Conservation (phyloP, 352 stramenopile genomes). For the Phytophthora quininea region DNA sequence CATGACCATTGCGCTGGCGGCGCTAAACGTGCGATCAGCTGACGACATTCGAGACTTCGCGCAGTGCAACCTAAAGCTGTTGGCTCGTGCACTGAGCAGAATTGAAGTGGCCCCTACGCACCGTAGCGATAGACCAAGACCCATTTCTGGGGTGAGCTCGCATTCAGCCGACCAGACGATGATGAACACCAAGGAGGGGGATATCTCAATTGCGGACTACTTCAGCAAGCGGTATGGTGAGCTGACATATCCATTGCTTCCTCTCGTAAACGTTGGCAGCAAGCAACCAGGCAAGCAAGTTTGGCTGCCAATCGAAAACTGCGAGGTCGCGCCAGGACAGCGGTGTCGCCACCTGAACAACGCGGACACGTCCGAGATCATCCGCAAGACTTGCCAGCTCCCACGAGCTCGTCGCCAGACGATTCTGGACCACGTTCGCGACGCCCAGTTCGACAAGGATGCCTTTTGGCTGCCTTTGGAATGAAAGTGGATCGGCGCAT, state of each 20-base stretch:
- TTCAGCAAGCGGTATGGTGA: not conserved
- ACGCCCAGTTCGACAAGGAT: not conserved
- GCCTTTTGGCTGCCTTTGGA: constrained; percentile 38
- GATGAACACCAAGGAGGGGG: not conserved
- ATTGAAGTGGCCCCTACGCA: not conserved
- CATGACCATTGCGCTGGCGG: constrained; percentile 43
- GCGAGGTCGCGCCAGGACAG: constrained; percentile 39
- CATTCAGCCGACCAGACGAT: not conserved
- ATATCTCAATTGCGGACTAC: not conserved
- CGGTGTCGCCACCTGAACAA: constrained; percentile 64
- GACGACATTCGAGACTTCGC: constrained; percentile 35
- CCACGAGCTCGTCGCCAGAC: not conserved
- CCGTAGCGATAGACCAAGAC: constrained; percentile 24
- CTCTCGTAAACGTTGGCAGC: constrained; percentile 63
- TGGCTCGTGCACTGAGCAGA: constrained; percentile 6
- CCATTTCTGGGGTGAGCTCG: constrained; percentile 44
- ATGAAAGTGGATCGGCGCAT: constrained; percentile 47
- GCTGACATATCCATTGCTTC: constrained; percentile 6
- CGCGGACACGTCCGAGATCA: constrained; percentile 74
- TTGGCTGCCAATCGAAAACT: constrained; percentile 69
- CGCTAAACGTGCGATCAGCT: constrained; percentile 23
- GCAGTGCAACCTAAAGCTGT: constrained; percentile 22
- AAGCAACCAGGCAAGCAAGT: constrained; percentile 32
- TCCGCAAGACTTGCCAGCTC: constrained; percentile 41
- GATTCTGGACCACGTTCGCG: not conserved